Evolutionary conservation across 805 yeast genomes (phyloP).

Genomic region (Ogataea nonfermentans): DNA sequence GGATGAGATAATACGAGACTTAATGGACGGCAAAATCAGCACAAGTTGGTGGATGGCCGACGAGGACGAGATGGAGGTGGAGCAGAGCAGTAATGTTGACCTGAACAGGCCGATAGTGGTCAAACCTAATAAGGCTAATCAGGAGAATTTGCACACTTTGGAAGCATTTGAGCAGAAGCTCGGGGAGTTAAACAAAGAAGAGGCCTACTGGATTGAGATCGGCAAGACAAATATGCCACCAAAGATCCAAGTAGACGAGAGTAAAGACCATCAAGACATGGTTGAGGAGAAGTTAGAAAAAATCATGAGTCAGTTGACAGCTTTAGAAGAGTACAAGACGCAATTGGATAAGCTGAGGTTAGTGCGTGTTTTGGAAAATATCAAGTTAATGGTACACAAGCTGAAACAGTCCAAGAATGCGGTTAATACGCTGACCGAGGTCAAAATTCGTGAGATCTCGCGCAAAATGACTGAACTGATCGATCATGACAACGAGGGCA

Average conservation of each 20-base stretch:
- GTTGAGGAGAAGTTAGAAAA: constrained; percentile 16
- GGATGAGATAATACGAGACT: constrained; percentile 58
- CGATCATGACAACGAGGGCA: constrained; percentile 23
- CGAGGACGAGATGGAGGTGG: constrained; percentile 25
- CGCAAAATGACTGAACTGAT: constrained; percentile 21
- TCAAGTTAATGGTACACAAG: constrained; percentile 33
- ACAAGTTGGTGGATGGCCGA: constrained; percentile 66
- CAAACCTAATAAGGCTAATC: constrained; percentile 61
- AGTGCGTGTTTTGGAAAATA: constrained; percentile 34
- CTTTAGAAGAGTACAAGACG: constrained; percentile 11
- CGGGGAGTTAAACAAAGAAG: constrained; percentile 43
- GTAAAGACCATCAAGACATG: constrained; percentile 3
- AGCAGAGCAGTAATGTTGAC: constrained; percentile 21
- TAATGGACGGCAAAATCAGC: constrained; percentile 56
- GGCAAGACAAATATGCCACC: constrained; percentile 9
- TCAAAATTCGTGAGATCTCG: constrained; percentile 23
- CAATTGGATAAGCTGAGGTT: constrained; percentile 12
- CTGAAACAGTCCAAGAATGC: constrained; percentile 26
- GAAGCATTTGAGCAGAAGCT: constrained; percentile 46
- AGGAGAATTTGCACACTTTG: constrained; percentile 47
- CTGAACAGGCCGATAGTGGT: constrained; percentile 34
- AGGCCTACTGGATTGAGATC: constrained; percentile 41
- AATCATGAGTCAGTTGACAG: constrained; percentile 16
- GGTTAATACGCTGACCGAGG: constrained; percentile 19
- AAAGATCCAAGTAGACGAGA: constrained; percentile 14